These are phyloP conservation scores for Mycena crocata DNA, from an alignment of 768 basidiomycete genomes.

Conservation along the genomic window DNA sequence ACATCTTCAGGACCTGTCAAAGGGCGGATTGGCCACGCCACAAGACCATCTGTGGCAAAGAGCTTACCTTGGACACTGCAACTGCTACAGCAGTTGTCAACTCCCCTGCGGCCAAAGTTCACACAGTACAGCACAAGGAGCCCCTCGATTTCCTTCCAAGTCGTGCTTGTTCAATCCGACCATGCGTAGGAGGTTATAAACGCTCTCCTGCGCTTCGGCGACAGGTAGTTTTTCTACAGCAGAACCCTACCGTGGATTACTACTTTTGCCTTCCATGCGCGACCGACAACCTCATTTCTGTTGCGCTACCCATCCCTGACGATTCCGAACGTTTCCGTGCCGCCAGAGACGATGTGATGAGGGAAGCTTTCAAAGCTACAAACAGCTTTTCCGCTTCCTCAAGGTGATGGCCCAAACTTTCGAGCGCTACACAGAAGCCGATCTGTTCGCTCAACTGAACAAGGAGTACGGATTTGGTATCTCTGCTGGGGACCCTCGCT, in stretches of 20 bases:
- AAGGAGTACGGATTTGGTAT: too few relatives aligned
- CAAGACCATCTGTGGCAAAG: conserved; percentile 3
- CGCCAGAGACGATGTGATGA: conserved; percentile 1
- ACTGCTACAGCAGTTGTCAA: neutral
- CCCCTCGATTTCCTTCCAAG: neutral
- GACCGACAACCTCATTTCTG: neutral
- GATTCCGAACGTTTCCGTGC: neutral
- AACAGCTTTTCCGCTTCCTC: too few relatives aligned
- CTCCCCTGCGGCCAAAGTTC: neutral
- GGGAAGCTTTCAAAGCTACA: too few relatives aligned
- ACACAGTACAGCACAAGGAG: too few relatives aligned
- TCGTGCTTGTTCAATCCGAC: neutral
- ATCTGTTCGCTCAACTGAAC: too few relatives aligned
- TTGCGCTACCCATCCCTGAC: neutral
- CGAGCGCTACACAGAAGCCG: too few relatives aligned
- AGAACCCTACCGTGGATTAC: conserved; percentile 9
- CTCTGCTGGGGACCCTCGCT: too few relatives aligned
- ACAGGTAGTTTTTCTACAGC: conserved; percentile 4
- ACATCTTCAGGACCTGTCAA: neutral
- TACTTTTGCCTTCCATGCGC: neutral
- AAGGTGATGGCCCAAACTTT: too few relatives aligned
- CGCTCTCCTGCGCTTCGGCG: neutral
- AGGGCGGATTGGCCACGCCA: neutral
- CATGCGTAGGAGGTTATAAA: neutral
- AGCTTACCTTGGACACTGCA: neutral